Conservation (phyloP, 2,329 filamentous ascomycete species). For the Colletotrichum tofieldiae region DNA sequence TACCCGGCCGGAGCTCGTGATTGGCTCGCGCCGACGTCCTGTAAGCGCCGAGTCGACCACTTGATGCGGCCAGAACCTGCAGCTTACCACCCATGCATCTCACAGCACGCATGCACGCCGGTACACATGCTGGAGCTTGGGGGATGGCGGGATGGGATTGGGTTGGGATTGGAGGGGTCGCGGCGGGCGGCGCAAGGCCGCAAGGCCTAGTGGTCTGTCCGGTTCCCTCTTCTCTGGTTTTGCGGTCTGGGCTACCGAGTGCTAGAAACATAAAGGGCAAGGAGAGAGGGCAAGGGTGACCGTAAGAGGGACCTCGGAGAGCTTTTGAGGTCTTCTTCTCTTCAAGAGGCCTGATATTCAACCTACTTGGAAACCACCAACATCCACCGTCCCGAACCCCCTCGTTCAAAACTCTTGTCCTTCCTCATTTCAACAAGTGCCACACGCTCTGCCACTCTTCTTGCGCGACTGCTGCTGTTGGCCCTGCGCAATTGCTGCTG, state of each 20-base stretch:
- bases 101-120: constrained; percentile 24
- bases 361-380: constrained; percentile 10
- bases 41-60: constrained; percentile 44
- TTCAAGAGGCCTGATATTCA: constrained; percentile 15
- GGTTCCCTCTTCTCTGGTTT: constrained; percentile 2
- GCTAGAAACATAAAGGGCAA: constrained; percentile 30
- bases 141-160: constrained; percentile 8
- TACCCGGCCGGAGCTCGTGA: constrained; percentile 24
- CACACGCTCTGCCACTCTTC: constrained; percentile 12
- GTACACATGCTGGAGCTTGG: constrained; percentile 10
- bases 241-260: constrained; percentile 27
- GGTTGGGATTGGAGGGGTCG: background rate
- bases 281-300: background rate
- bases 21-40: constrained; percentile 40
- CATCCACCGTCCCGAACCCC: constrained; percentile 16
- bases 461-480: constrained; percentile 5
- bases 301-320: background rate
- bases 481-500: constrained; percentile 13
- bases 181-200: constrained; percentile 6
- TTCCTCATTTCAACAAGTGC: constrained; percentile 9
- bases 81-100: constrained; percentile 39
- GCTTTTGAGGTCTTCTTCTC: no score
- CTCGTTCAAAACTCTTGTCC: constrained; percentile 14
- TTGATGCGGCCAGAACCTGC: constrained; percentile 42
- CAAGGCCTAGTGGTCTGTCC: background rate